A percentile compares a stretch with the other conserved stretches of the same genome.
These are phyloP conservation scores for Avena sativa DNA, from an alignment of 176 grass and related monocot species.

Conservation along the genomic window DNA sequence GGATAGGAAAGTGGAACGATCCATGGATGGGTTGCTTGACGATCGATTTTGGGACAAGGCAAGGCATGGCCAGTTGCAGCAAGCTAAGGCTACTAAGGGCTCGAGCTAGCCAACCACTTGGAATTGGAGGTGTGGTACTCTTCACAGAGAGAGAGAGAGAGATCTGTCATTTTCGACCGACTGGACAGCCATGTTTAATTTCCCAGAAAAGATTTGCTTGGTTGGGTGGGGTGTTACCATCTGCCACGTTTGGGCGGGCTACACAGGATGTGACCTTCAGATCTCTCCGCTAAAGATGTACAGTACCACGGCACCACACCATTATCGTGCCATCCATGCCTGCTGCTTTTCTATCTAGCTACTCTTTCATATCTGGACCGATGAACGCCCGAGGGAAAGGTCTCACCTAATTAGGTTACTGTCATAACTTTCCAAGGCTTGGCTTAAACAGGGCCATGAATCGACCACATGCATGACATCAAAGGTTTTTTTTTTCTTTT, in stretches of 20 bases:
- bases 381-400: neutral
- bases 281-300: conserved; percentile 4
- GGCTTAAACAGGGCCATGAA: neutral
- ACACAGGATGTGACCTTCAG: neutral
- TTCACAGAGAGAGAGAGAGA: neutral
- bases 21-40: neutral
- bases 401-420: conserved; percentile 6
- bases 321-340: neutral
- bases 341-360: neutral
- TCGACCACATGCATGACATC: neutral
- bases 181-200: neutral
- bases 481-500: neutral
- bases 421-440: neutral
- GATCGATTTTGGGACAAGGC: conserved; percentile 32
- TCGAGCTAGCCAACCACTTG: conserved; percentile 13
- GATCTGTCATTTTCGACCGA: conserved; percentile 22
- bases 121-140: neutral
- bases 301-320: neutral
- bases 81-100: neutral
- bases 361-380: neutral
- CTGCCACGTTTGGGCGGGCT: conserved; percentile 14
- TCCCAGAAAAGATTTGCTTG: neutral
- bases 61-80: neutral
- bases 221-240: conserved; percentile 39
- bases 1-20: neutral